Evolutionary conservation across 169 alveolate genomes (phyloP).

Genomic region (Plasmodium knowlesi): DNA sequence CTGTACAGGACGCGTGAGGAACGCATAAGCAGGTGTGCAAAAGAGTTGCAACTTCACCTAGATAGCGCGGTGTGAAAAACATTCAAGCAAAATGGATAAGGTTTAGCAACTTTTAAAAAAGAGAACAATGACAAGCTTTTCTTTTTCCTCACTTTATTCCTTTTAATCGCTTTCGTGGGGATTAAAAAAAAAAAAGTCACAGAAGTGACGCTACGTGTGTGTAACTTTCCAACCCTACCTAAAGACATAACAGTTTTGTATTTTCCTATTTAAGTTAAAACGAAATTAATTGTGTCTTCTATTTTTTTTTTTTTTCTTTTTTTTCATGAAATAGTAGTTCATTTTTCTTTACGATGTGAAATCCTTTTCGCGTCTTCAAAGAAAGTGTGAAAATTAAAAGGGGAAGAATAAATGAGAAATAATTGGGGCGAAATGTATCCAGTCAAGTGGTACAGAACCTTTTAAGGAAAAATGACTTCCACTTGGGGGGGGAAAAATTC

Average conservation of each 20-base stretch:
- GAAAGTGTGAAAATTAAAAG: no score
- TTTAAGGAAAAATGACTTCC: background rate
- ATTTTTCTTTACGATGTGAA: background rate
- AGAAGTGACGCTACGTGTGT: background rate
- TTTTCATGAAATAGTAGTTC: background rate
- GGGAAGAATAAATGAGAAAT: background rate
- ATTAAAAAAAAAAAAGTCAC: background rate
- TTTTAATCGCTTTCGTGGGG: background rate
- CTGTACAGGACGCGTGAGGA: background rate
- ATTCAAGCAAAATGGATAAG: background rate
- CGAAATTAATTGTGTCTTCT: background rate
- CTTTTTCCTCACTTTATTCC: background rate
- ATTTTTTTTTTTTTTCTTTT: no score
- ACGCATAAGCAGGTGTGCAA: background rate
- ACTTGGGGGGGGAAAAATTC: background rate
- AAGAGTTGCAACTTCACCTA: background rate
- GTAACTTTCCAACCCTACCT: background rate
- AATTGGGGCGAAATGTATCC: background rate
- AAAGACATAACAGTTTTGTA: background rate
- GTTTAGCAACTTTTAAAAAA: background rate
- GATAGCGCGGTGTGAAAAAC: background rate
- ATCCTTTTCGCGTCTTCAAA: background rate
- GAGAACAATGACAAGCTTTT: background rate
- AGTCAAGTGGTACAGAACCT: background rate
- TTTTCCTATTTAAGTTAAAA: background rate